Percentiles rank a stretch among this genome's conserved stretches.
These are phyloP conservation scores for Teunomyces barrocoloradensis DNA, from an alignment of 805 yeast species.

Conservation along the genomic window DNA sequence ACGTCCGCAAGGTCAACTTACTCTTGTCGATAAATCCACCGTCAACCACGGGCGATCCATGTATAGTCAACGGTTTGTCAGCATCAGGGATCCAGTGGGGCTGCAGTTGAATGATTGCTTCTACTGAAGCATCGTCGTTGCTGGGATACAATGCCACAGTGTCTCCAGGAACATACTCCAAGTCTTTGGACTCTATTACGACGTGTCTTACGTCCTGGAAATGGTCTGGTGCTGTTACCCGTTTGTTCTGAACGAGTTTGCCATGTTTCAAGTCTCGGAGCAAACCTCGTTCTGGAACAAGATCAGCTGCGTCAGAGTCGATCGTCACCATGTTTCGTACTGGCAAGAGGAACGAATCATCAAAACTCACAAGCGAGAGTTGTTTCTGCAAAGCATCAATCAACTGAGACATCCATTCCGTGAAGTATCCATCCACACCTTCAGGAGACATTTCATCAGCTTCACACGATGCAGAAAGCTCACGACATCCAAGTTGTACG, in stretches of 20 bases:
- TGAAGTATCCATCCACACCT: conserved; percentile 74
- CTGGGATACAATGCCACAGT: conserved; percentile 73
- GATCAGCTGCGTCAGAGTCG: conserved; percentile 18
- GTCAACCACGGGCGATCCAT: conserved; percentile 41
- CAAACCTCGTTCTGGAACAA: conserved; percentile 7
- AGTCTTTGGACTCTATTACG: conserved; percentile 34
- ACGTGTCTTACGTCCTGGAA: conserved; percentile 87
- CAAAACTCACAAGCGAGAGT: conserved; percentile 24
- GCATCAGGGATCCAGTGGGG: conserved; percentile 68
- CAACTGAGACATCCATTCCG: conserved; percentile 65
- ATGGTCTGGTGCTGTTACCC: conserved; percentile 71
- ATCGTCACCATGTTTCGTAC: conserved; percentile 20
- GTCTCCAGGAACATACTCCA: conserved; percentile 72
- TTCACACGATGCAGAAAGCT: conserved; percentile 73
- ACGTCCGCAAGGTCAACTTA: conserved; percentile 61
- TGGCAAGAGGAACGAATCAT: conserved; percentile 26
- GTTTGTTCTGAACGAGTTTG: conserved; percentile 44
- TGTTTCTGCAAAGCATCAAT: conserved; percentile 24
- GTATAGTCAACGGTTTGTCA: conserved; percentile 50
- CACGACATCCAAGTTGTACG: conserved; percentile 76
- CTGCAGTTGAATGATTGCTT: conserved; percentile 62
- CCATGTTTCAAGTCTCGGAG: conserved; percentile 36
- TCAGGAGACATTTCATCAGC: conserved; percentile 83
- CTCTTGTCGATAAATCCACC: conserved; percentile 57
- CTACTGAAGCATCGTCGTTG: conserved; percentile 64